Base-by-base conservation (phyloP, 345 rosid species). In the Leavenworthia alabamica region DNA sequence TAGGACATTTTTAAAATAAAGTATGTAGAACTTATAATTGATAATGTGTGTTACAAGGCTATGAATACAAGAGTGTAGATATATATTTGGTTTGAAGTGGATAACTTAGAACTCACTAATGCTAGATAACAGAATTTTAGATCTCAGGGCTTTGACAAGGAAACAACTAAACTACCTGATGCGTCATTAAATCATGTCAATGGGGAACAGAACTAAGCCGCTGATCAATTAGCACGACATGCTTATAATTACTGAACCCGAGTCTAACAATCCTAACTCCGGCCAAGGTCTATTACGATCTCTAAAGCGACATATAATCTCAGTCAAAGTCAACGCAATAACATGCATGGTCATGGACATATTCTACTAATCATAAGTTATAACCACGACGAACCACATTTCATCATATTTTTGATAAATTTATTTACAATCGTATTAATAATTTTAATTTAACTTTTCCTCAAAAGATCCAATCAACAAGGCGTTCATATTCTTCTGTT, bases 401-500 rank as follows among this genome's bases (percentile, higher is more conserved):
- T 29, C n/a, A 28, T 17, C 1, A 10, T 23, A n/a, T 16, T 19
- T 8, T 17, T 16, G 11, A 39, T 55, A 39, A 5, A 39, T 16
- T 24, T 64, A 22, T 33, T 33, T 33, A 56, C 62, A 46, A n/a
- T n/a, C 20, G 41, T 45, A 45, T 35, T 26, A n/a, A 44, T 15
- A 8, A 5, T 9, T 37, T 5, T 33, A 56, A 24, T 33, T 2
- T 47, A 9, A 56, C 27, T 4, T 39, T 49, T 50, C 53, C 54
- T 4, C 54, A 68, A 60, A 51, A 26, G 60, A 5, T 68, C 48
- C 73, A 52, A 51, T 68, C 40, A 60, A 60, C 28, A 31, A 46
- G 7, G 35, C 7, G 15, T 69, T 27, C 28, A 43, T 46, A 28
- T 14, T 55, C 63, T 54, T 47, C 40, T 60, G 29, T 62, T 45